These are phyloP conservation scores for Candida nanaspora DNA, from an alignment of 805 yeast species.

Conservation along the genomic window DNA sequence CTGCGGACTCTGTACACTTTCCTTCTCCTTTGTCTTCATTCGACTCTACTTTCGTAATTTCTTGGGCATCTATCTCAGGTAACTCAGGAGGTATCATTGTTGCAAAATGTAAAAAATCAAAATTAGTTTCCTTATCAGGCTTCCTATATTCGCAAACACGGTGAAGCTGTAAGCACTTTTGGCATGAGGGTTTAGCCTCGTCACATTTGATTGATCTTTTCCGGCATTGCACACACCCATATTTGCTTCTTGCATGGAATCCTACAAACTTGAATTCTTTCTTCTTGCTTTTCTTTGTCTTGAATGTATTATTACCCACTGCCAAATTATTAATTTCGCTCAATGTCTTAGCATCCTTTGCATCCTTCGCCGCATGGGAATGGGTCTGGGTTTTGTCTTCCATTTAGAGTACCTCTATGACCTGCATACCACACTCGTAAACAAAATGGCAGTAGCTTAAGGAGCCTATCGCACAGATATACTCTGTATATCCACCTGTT, in stretches of 20 bases:
- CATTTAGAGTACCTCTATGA: no score
- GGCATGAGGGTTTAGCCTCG: conserved; percentile 57
- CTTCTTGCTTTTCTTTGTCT: not conserved
- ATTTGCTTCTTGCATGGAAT: conserved; percentile 34
- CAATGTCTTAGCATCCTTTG: no score
- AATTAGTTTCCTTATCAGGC: conserved; percentile 36
- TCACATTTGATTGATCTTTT: conserved; percentile 61
- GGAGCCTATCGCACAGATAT: no score
- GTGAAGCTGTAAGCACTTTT: conserved; percentile 41
- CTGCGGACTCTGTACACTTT: not conserved
- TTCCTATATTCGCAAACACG: conserved; percentile 58
- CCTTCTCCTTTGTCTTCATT: not conserved
- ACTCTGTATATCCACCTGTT: no score
- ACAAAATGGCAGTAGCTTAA: no score
- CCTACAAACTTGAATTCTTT: conserved; percentile 1
- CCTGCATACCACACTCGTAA: no score
- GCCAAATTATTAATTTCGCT: no score
- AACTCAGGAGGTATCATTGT: not conserved
- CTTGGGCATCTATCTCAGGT: not conserved
- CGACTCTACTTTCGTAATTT: not conserved
- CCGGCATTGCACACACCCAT: conserved; percentile 59
- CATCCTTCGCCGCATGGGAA: no score
- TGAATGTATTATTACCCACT: no score
- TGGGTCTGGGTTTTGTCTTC: no score
- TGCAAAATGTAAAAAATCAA: not conserved